These are phyloP conservation scores for Fusarium udum DNA, from an alignment of 2,329 filamentous ascomycete species.

Conservation along the genomic window DNA sequence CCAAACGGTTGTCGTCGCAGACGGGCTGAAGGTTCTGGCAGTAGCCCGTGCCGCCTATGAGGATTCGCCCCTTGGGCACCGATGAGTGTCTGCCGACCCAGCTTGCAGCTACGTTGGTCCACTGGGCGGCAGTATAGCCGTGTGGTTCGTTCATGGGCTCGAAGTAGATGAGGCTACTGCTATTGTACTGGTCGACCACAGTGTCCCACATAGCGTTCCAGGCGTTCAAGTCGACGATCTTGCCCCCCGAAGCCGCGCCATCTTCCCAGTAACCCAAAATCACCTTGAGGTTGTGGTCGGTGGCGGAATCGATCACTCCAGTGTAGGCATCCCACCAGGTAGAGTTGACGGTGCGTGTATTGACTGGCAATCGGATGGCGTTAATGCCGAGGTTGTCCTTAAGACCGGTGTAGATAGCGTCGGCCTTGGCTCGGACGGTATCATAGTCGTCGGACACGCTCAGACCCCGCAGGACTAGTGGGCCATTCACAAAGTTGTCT, in stretches of 20 bases:
- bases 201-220: not conserved
- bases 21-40: not conserved
- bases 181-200: not conserved
- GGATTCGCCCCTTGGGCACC: not conserved
- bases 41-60: not conserved
- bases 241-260: not conserved
- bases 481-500: not conserved
- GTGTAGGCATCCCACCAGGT: not conserved
- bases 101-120: not conserved
- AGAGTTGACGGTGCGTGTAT: not conserved
- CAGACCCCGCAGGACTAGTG: not conserved
- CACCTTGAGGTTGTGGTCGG: not conserved
- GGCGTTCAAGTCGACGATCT: not conserved
- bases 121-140: not conserved
- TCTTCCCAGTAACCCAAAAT: not conserved
- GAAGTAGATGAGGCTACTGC: not conserved
- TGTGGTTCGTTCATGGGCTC: not conserved
- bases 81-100: not conserved
- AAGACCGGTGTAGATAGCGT: not conserved
- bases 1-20: not conserved
- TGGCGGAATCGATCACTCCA: not conserved
- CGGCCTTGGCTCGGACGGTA: not conserved
- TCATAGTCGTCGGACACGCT: not conserved
- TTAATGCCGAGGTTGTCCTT: not conserved
- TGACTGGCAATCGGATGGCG: not conserved